Conservation (phyloP, 768 basidiomycete species). For the Xerocomus potaroensis region DNA sequence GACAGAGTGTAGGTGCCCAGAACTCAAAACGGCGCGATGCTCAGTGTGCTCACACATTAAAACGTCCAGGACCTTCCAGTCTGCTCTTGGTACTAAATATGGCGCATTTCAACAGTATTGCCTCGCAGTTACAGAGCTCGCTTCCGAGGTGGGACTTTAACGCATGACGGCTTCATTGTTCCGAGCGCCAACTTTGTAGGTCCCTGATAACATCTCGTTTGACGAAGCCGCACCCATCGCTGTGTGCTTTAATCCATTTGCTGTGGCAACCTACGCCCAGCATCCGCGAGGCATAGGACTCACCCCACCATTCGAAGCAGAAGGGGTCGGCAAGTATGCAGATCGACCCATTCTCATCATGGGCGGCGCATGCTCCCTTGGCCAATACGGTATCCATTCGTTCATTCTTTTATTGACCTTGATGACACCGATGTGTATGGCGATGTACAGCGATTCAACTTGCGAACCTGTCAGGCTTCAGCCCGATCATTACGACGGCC, state of each 20-base stretch:
- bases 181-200: slow-evolving; percentile 8
- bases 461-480: slow-evolving; percentile 31
- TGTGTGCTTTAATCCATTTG: slow-evolving; percentile 30
- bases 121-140: slow-evolving; percentile 17
- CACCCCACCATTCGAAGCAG: slow-evolving; percentile 24
- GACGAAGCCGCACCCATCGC: slow-evolving; percentile 36
- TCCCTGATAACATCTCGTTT: slow-evolving; percentile 32
- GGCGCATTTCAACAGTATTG: slow-evolving; percentile 24
- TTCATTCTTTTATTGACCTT: too few species aligned
- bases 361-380: slow-evolving; percentile 36
- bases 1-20: slow-evolving; percentile 32
- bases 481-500: slow-evolving; percentile 35
- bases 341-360: slow-evolving; percentile 31
- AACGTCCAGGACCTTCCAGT: slow-evolving; percentile 2
- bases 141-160: slow-evolving; percentile 12
- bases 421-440: too few species aligned
- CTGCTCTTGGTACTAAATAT: slow-evolving; percentile 1
- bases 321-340: slow-evolving; percentile 28
- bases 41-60: neutral
- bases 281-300: slow-evolving; percentile 23
- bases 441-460: slow-evolving; percentile 28
- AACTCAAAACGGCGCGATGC: too few species aligned
- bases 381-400: slow-evolving; percentile 33
- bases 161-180: neutral
- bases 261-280: slow-evolving; percentile 30